A percentile compares a stretch with the other conserved stretches of the same genome.
phyloP scores from a whole-genome alignment of 495 filamentous ascomycete genomes.

The Tuber melanosporum region DNA sequence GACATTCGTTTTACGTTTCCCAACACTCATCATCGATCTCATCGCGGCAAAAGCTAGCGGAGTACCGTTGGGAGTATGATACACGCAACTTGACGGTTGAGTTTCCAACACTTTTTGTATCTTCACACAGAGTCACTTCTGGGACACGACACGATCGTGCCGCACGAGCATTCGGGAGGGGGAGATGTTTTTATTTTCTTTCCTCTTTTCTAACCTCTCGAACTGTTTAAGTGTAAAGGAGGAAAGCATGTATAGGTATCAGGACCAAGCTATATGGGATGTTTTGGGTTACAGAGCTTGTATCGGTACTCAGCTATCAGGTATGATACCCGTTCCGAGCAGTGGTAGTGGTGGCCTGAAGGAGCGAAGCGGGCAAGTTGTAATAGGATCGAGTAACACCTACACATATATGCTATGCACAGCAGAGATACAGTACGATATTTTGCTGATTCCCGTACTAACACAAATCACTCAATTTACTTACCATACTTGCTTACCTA shows the following conservation, averaged over 20 bases:
- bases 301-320: background rate
- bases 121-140: too few species aligned
- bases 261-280: too few species aligned
- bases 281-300: background rate
- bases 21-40: background rate
- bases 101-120: too few species aligned
- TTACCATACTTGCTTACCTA: too few species aligned
- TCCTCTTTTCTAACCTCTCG: too few species aligned
- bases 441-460: too few species aligned
- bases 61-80: background rate
- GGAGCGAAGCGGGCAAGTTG: background rate
- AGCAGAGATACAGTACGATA: too few species aligned
- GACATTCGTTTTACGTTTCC: background rate
- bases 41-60: background rate
- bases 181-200: too few species aligned
- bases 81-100: background rate
- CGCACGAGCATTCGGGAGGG: too few species aligned
- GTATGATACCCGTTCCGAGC: background rate
- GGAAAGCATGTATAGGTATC: background rate
- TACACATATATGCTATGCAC: too few species aligned
- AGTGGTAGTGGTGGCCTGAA: background rate
- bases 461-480: too few species aligned
- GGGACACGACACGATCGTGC: too few species aligned
- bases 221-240: background rate
- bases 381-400: background rate